These are phyloP conservation scores for Pseudocercospora crystallina DNA, from an alignment of 2,329 filamentous ascomycete species.

Conservation along the genomic window DNA sequence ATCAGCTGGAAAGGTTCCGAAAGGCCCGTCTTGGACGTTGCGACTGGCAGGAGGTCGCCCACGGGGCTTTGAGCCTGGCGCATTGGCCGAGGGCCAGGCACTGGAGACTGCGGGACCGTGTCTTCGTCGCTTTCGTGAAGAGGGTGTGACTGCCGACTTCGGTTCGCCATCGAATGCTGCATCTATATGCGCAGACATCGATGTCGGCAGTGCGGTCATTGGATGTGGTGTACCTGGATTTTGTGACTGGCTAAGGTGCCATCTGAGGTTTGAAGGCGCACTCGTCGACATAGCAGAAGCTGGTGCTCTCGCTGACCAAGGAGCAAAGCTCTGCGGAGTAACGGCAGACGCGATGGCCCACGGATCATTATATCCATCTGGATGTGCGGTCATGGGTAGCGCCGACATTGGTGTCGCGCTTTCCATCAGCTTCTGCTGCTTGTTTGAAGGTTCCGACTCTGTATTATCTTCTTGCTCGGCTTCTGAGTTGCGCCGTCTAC, in stretches of 20 bases:
- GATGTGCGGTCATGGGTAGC: constrained; percentile 54
- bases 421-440: constrained; percentile 19
- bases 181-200: constrained; percentile 43
- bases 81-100: constrained; percentile 72
- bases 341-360: constrained; percentile 45
- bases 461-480: constrained; percentile 29
- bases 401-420: constrained; percentile 30
- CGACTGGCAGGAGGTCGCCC: constrained; percentile 77
- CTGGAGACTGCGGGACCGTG: constrained; percentile 88
- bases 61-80: constrained; percentile 68
- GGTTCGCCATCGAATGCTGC: constrained; percentile 58
- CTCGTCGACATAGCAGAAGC: constrained; percentile 46
- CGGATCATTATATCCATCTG: constrained; percentile 55
- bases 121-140: constrained; percentile 57
- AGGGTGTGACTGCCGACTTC: constrained; percentile 71
- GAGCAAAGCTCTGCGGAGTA: constrained; percentile 38
- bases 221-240: constrained; percentile 61
- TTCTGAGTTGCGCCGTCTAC: constrained; percentile 50
- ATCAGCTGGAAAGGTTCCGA: constrained; percentile 67
- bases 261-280: constrained; percentile 39
- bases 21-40: constrained; percentile 64
- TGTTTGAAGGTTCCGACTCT: constrained; percentile 14
- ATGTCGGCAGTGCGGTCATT: constrained; percentile 72
- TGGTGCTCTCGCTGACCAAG: constrained; percentile 37
- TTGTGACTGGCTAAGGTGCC: constrained; percentile 30